Evolutionary conservation across 2,329 filamentous ascomycete genomes (phyloP), one percentile per base, ranked within the genome.

Genomic region (Erysiphe neolycopersici): DNA sequence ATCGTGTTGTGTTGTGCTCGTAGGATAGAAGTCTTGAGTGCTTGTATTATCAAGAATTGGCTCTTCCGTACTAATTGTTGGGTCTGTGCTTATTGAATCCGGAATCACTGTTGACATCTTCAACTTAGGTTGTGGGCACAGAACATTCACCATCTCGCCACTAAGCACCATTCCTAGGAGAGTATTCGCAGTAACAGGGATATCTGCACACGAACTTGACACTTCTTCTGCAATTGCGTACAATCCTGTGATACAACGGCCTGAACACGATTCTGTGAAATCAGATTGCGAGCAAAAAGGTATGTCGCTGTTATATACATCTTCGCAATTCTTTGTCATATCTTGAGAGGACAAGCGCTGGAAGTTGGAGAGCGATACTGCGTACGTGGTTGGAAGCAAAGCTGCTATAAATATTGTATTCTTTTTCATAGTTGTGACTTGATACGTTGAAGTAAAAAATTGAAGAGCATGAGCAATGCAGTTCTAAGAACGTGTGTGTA

Each of bases 341-440:
- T 41, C 17, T 29, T 38, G 41, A 9, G 50, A 47, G 6, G 52
- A 49, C 32, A 56, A 51, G 18, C 46, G 44, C 44, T 57, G 55
- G 33, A 57, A 57, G 42, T 55, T 54, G 35, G 51, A 51, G 12
- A 57, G 49, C 16, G 55, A 55, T 18, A 57, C 45, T 22, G 55
- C 54, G 36, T 50, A 48, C 17, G 48, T 45, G 16, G 37, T 45
- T 29, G 50, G 49, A 32, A 54, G 41, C 32, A 44, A 44, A 6
- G 49, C 31, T 17, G 45, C 33, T 35, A 48, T 47, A 8, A 45
- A 22, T 17, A 51, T 40, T 36, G 42, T 43, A 43, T 48, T 51
- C 36, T 45, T 48, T 44, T 47, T 47, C 53, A 54, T 55, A 17
- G 38, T 50, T 36, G 6, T 26, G 22, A 36, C 17, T 13, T 2